phyloP scores from a whole-genome alignment of 805 yeast genomes.

The Lipomyces japonicus region DNA sequence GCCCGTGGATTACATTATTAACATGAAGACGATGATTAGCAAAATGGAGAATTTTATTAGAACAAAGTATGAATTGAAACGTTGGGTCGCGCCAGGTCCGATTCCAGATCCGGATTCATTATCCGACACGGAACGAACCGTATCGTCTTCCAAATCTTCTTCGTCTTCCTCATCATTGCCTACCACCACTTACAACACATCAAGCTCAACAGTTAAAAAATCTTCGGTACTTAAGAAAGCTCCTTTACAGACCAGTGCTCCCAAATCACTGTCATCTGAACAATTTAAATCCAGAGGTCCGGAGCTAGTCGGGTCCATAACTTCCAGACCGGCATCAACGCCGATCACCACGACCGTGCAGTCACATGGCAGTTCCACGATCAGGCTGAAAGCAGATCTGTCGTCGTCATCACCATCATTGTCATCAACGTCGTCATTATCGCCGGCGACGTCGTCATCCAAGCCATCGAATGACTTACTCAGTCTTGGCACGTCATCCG shows the following conservation, averaged over 20 bases:
- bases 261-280: conserved; percentile 22
- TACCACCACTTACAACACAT: conserved; percentile 1
- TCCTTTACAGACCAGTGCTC: conserved; percentile 1
- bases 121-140: conserved; percentile 23
- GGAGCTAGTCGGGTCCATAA: conserved; percentile 19
- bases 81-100: conserved; percentile 62
- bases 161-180: not conserved
- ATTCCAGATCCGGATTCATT: conserved; percentile 55
- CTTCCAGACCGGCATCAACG: conserved; percentile 20
- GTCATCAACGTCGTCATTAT: too few relatives aligned
- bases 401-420: conserved; percentile 5
- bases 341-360: conserved; percentile 9
- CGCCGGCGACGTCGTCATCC: not conserved
- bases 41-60: conserved; percentile 86
- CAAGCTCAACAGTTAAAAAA: conserved; percentile 10
- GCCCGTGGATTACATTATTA: not conserved
- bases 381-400: conserved; percentile 21
- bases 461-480: conserved; percentile 14
- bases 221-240: conserved; percentile 7
- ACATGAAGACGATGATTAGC: conserved; percentile 33
- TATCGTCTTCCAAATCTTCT: not conserved
- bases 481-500: conserved; percentile 13
- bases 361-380: conserved; percentile 23
- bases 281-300: conserved; percentile 6
- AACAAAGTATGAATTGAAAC: conserved; percentile 85